Evolutionary conservation across 305 asterid species (phyloP), one percentile per base, ranked within the genome.

Genomic region (Ilex paraguariensis): DNA sequence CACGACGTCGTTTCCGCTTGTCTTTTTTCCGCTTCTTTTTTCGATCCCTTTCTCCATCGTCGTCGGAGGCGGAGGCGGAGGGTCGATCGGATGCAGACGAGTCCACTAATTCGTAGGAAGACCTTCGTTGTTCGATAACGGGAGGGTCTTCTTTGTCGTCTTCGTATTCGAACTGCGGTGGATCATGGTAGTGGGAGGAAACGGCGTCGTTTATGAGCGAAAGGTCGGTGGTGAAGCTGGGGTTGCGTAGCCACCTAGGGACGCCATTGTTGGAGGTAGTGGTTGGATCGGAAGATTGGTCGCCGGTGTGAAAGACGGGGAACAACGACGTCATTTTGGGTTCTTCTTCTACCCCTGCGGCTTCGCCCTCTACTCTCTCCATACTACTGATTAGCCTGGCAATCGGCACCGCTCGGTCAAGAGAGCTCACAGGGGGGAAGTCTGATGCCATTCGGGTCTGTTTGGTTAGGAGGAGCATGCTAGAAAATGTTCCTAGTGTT

Each of bases 151-250:
- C 74, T 42, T 75, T 70, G 14, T 76, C 81, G 57, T 59, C 74
- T 16, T 55, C 67, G 53, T 42, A 13, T 36, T 51, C 58, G 53
- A 46, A 9, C 3, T 32, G 65, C 11, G 57, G 67, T 12, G 40
- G 59, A 62, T 54, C 40, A n/a, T 74, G 63, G 80, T 83, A 81
- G 11, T 13, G 62, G 63, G 70, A 67, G 58, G 94, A 56, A 12
- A 85, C 84, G 78, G 95, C 85, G 70, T 84, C 79, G 79, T 85
- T 86, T 60, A 93, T 75, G 56, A 88, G 70, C 71, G 89, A 71
- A 61, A 83, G 62, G 81, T 93, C 81, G 61, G 91, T 58, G 64
- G 81, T 86, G 82, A 93, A 93, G 81, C 97, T 93, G 67, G 85
- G 7, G 70, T 84, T 93, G 31, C 70, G 78, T 54, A 93, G 87